Evolutionary conservation across 1,139 yeast species (phyloP).

Genomic region (Debaryomycetaceae sp.): DNA sequence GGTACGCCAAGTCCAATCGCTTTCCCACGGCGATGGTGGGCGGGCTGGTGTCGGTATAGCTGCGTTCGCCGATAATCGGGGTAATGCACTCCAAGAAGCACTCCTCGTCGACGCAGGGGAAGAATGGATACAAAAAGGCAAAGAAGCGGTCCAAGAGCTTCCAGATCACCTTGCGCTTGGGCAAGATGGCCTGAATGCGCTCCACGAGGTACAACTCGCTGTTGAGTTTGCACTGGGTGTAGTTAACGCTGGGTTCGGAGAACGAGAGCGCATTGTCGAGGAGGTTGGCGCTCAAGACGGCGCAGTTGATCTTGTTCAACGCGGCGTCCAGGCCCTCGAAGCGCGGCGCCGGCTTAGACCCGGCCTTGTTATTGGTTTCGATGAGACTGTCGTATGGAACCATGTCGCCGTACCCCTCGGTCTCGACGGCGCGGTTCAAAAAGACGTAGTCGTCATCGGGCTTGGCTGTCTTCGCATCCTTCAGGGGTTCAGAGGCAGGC

Average conservation of each 20-base stretch:
- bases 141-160: constrained; percentile 28
- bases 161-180: constrained; percentile 30
- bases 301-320: background rate
- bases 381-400: constrained; percentile 22
- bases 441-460: constrained; percentile 23
- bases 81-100: constrained; percentile 18
- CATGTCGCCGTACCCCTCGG: constrained; percentile 34
- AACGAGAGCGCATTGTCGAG: constrained; percentile 17
- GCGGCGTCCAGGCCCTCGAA: constrained; percentile 1
- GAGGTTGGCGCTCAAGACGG: constrained; percentile 9
- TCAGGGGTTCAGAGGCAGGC: constrained; percentile 17
- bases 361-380: background rate
- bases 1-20: constrained; percentile 28
- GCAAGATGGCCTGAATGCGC: constrained; percentile 27
- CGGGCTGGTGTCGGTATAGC: constrained; percentile 18
- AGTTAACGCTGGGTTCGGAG: too few relatives aligned
- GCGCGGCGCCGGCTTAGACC: constrained; percentile 1
- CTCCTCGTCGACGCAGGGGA: constrained; percentile 34
- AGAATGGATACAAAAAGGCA: constrained; percentile 28
- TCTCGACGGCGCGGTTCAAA: constrained; percentile 27
- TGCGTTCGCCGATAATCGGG: constrained; percentile 24
- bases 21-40: constrained; percentile 20
- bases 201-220: constrained; percentile 29
- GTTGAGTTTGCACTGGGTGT: constrained; percentile 27
- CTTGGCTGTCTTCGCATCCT: constrained; percentile 22